Evolutionary conservation across 345 rosid species (phyloP).

Genomic region (Firmiana major): DNA sequence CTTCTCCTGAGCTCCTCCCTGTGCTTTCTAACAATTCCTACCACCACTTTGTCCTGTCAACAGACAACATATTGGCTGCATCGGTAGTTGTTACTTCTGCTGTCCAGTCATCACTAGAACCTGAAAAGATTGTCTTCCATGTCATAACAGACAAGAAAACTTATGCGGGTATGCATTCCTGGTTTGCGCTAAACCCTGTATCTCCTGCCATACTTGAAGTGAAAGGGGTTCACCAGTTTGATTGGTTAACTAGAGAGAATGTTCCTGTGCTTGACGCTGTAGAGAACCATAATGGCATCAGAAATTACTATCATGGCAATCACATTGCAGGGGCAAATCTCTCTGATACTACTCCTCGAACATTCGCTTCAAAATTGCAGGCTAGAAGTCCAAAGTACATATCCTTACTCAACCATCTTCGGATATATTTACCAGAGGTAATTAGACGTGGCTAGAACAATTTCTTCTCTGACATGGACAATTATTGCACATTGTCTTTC

Average conservation of each 20-base stretch:
- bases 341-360: slow-evolving; percentile 72
- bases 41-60: slow-evolving; percentile 82
- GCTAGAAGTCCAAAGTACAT: slow-evolving; percentile 99
- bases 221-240: slow-evolving; percentile 97
- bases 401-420: slow-evolving; percentile 95
- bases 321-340: slow-evolving; percentile 88
- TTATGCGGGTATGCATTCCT: slow-evolving; percentile 97
- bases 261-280: slow-evolving; percentile 99
- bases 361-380: slow-evolving; percentile 93
- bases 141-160: slow-evolving; percentile 99
- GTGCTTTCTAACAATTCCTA: slow-evolving; percentile 82
- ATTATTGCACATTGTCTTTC: background rate
- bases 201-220: slow-evolving; percentile 92
- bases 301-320: slow-evolving; percentile 95
- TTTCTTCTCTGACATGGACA: slow-evolving; percentile 6
- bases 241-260: slow-evolving; percentile 97
- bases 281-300: slow-evolving; percentile 75
- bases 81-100: slow-evolving; percentile 96
- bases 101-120: slow-evolving; percentile 73
- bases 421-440: slow-evolving; percentile 99
- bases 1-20: slow-evolving; percentile 98
- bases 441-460: slow-evolving; percentile 13
- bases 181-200: slow-evolving; percentile 92
- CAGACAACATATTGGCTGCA: slow-evolving; percentile 97
- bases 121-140: slow-evolving; percentile 94